Evolutionary conservation across 768 basidiomycete species (phyloP), one percentile per base, ranked within the genome.

Genomic region (Tephrocybe sp.): DNA sequence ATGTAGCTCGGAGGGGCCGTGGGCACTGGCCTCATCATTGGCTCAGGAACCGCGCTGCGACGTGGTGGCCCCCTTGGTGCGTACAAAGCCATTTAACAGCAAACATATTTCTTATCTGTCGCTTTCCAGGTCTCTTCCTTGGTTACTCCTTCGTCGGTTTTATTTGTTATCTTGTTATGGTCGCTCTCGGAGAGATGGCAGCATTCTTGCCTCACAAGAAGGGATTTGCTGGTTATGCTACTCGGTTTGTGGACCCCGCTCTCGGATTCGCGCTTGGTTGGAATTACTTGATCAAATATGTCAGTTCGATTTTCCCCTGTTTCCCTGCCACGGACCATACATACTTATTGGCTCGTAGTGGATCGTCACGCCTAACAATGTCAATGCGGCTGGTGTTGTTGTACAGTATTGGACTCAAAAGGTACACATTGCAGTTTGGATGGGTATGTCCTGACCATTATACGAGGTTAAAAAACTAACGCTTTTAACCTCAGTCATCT

Each of bases 221-320:
- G 53, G 82, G 79, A 2, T 78, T 76, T 49, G 66, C 76, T 45
- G 82, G 81, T 2, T 83, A 83, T 57, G 81, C 82, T 0, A 78
- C 81, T 1, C 78, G 84, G 41, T 83, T 83, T 57, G 78, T 80
- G 18, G 84, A 86, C 61, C 83, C 84, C 43, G 82, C 83, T 18
- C 72, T 84, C 38, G 83, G 81, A 31, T 86, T 86, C 61, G 83
- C 80, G 13, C 64, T 84, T 15, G 84, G 83, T 41, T 84, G 75
- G 70, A 84, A 83, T 61, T 83, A 84, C 59, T 65, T 84, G 36
- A 60, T 77, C 51, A 81, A 81, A 74, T 78, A 76, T 55, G 76
- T 76, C 41, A 54, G 74, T 61, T 12, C 6, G 21, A 3, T 41
- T 36, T 13, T 29, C 8, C 13, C 31, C 19, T 34, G 38, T 3